Evolutionary conservation across 371 early-diverging fungal species (phyloP), one percentile per base, ranked within the genome.

Genomic region (Mucor mucedo): DNA sequence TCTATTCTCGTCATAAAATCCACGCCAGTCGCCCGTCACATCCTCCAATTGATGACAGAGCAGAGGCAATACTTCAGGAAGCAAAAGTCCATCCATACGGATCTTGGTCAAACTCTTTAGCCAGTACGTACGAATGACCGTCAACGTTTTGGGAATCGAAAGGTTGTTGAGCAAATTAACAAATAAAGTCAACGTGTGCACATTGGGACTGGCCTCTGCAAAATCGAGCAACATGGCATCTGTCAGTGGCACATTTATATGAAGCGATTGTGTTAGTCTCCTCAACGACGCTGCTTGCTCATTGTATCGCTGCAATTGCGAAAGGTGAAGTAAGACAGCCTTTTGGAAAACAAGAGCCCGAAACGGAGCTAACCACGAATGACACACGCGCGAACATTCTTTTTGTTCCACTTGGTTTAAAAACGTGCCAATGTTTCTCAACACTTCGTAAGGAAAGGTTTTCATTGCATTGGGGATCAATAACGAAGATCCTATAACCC

Each of bases 401-500:
- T 48, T 58, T 39, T 48, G 49, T 2, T 58, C 38, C 38, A 33
- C 27, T 28, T 58, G 58, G 16, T 47, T 48, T 11, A 58, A 13
- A 35, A 35, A 35, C 35, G 35, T 6, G 35, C 35, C 35, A 6
- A 35, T 35, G 35, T 35, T 35, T 35, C 35, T 35, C 35, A 35
- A 8, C 8, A 35, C 35, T 8, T 35, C 35, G 35, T 35, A 35
- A 35, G 35, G 35, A 35, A 35, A 35, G 1, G 35, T 35, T 35
- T 35, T 35, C 35, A 35, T 35, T 35, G 35, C 8, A 6, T 35
- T 35, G 35, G 35, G 4, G 35, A 8, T 6, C 35, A 35, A 35
- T 8, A 8, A 35, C 35, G 35, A 35, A 4, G 35, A 8, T 35
- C 6, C 8, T 35, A 35, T 35, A 21, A 21, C 21, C 21, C 21